phyloP scores from a whole-genome alignment of 208 protist genomes.

The Acanthamoeba castellanii region DNA sequence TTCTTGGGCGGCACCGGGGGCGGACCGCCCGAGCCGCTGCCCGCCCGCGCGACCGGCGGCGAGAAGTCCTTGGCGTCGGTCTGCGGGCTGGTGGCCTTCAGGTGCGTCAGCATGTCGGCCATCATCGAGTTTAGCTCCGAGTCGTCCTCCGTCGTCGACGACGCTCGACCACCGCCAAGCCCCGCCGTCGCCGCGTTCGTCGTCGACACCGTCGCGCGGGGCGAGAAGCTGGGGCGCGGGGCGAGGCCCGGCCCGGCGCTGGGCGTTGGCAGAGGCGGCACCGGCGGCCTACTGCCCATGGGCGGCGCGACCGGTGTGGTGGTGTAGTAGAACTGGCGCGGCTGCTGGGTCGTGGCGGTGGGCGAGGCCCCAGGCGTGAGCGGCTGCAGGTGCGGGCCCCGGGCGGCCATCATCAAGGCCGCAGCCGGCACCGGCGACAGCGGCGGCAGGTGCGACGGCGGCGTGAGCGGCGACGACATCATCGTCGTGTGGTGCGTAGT shows the following conservation, averaged over 20 bases:
- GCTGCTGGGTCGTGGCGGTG: not conserved
- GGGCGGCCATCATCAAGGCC: not conserved
- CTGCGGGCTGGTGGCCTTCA: not conserved
- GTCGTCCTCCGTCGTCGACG: not conserved
- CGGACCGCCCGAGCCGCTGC: not conserved
- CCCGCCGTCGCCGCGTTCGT: not conserved
- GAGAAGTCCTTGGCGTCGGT: not conserved
- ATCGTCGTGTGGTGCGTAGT: too few relatives aligned
- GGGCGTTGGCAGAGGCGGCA: not conserved
- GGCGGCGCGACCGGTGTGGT: not conserved
- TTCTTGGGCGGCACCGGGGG: not conserved
- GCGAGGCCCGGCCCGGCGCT: not conserved
- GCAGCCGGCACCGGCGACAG: not conserved
- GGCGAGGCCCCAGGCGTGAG: not conserved
- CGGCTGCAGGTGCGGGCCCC: not conserved
- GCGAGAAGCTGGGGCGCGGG: not conserved
- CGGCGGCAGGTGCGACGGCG: not conserved
- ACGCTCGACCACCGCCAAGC: not conserved
- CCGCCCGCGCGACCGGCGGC: not conserved
- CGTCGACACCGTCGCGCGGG: not conserved
- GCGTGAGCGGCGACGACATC: not conserved
- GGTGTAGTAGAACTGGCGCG: not conserved
- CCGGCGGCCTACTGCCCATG: not conserved
- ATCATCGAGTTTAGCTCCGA: not conserved
- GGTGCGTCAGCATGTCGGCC: not conserved